These are phyloP conservation scores for Plasmodium malariae DNA, from an alignment of 169 alveolate genomes.

Conservation along the genomic window DNA sequence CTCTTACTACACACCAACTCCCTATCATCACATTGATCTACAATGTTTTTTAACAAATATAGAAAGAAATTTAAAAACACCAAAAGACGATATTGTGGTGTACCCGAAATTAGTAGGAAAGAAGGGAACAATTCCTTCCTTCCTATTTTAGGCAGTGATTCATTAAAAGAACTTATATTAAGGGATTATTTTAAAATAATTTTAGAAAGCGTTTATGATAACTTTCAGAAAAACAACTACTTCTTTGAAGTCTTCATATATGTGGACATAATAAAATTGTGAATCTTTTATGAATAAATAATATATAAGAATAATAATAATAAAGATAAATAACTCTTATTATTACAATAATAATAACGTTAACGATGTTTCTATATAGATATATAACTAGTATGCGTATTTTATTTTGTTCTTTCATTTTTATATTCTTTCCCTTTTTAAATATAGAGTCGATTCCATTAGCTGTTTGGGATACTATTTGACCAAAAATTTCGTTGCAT, in stretches of 20 bases:
- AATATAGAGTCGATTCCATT: conserved; percentile 54
- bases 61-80: conserved; percentile 59
- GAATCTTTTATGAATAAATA: neutral
- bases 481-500: conserved; percentile 23
- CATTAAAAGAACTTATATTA: conserved; percentile 46
- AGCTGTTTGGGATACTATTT: conserved; percentile 11
- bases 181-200: conserved; percentile 42
- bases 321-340: too few species aligned
- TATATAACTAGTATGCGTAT: conserved; percentile 6
- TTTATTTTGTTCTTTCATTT: too few species aligned
- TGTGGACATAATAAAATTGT: conserved; percentile 71
- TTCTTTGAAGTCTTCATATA: conserved; percentile 58
- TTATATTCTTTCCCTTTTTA: neutral
- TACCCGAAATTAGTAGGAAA: conserved; percentile 5
- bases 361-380: too few species aligned
- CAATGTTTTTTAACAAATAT: conserved; percentile 40
- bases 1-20: neutral
- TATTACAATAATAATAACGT: neutral
- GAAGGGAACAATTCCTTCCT: neutral
- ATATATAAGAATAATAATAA: neutral
- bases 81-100: conserved; percentile 56
- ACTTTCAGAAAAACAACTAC: conserved; percentile 48
- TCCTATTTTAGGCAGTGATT: neutral
- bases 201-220: conserved; percentile 27
- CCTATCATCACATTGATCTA: neutral